Evolutionary conservation across 2,329 filamentous ascomycete genomes (phyloP).

Genomic region (Aspergillus floridensis): DNA sequence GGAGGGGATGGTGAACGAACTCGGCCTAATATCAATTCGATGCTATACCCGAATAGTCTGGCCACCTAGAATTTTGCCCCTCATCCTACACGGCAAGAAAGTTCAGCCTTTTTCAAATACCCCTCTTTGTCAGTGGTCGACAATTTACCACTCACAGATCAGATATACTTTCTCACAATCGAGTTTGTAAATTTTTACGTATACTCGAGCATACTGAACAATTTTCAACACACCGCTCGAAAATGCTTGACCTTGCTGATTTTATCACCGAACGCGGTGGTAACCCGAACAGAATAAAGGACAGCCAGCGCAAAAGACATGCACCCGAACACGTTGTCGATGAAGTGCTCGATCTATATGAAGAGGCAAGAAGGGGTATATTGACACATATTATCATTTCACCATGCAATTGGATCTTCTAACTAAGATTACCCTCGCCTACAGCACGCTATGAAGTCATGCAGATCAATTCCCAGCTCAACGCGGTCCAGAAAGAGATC

Average conservation of each 20-base stretch:
- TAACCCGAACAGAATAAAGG: constrained; percentile 85
- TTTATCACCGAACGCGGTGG: constrained; percentile 86
- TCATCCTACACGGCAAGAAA: background rate
- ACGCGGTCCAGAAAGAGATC: constrained; percentile 85
- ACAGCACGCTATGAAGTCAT: constrained; percentile 71
- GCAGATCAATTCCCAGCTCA: constrained; percentile 80
- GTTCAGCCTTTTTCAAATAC: background rate
- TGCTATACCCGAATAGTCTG: constrained; percentile 9
- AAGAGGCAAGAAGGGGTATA: constrained; percentile 75
- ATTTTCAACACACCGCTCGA: constrained; percentile 17
- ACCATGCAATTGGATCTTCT: background rate
- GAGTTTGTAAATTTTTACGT: background rate
- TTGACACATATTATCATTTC: background rate
- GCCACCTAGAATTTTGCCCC: constrained; percentile 12
- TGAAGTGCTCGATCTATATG: constrained; percentile 81
- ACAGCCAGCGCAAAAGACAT: constrained; percentile 80
- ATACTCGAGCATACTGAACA: too few species aligned
- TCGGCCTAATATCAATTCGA: background rate
- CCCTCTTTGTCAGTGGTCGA: background rate
- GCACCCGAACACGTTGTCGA: constrained; percentile 83
- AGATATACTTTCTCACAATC: background rate
- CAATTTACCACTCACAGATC: background rate
- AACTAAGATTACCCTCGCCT: background rate
- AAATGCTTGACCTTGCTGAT: constrained; percentile 73
- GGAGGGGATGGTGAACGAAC: background rate